A percentile compares a stretch with the other conserved stretches of the same genome.
These are phyloP conservation scores for Tolypocladium ovalisporum DNA, from an alignment of 2,329 filamentous ascomycete genomes.

Conservation along the genomic window DNA sequence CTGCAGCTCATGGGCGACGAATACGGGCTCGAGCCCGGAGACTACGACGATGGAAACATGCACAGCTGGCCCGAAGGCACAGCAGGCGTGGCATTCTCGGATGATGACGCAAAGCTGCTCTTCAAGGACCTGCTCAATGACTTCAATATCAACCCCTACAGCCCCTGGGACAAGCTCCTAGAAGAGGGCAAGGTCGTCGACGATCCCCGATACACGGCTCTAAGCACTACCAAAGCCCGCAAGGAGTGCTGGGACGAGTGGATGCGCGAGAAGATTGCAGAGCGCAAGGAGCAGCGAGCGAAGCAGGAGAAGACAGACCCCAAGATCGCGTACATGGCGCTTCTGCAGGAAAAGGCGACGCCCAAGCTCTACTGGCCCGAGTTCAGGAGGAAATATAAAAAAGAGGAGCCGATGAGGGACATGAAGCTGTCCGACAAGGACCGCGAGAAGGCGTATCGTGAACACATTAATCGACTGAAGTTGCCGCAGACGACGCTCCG, in stretches of 20 bases:
- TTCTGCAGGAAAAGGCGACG: slow-evolving; percentile 72
- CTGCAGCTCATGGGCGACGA: slow-evolving; percentile 79
- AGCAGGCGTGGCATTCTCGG: slow-evolving; percentile 58
- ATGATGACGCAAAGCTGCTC: slow-evolving; percentile 64
- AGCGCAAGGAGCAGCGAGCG: slow-evolving; percentile 60
- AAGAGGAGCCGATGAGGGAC: slow-evolving; percentile 71
- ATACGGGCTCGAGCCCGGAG: slow-evolving; percentile 67
- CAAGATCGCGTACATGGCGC: slow-evolving; percentile 66
- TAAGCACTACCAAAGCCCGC: slow-evolving; percentile 70
- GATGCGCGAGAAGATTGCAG: slow-evolving; percentile 65
- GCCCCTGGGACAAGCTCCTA: slow-evolving; percentile 81
- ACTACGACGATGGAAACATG: slow-evolving; percentile 57
- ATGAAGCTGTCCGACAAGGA: slow-evolving; percentile 62
- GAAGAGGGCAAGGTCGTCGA: slow-evolving; percentile 74
- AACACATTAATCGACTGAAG: slow-evolving; percentile 58
- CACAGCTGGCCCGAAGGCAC: slow-evolving; percentile 59
- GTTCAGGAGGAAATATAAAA: slow-evolving; percentile 84
- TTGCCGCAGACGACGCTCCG: slow-evolving; percentile 56
- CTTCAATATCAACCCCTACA: slow-evolving; percentile 72
- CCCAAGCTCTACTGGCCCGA: slow-evolving; percentile 96
- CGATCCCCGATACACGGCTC: slow-evolving; percentile 75
- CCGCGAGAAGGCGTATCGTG: slow-evolving; percentile 68
- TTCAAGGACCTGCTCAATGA: slow-evolving; percentile 86
- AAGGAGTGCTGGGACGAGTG: slow-evolving; percentile 78
- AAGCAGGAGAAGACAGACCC: slow-evolving; percentile 75